Conservation (phyloP, 108 stramenopile species). For the Aurantiochytrium sp. region DNA sequence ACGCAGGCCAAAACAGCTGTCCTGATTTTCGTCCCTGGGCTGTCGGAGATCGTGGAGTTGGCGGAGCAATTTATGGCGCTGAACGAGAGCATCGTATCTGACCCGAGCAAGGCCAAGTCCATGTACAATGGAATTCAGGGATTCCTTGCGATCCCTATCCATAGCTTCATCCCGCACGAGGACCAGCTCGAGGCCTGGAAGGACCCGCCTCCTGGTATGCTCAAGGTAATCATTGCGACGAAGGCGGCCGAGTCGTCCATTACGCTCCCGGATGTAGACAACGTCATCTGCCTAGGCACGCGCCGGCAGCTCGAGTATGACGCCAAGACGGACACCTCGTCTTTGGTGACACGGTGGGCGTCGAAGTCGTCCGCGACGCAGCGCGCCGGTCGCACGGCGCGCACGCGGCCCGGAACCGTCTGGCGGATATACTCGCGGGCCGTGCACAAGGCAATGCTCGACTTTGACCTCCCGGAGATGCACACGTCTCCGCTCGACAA, state of each 20-base stretch:
- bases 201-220: neutral
- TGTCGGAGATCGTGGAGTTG: neutral
- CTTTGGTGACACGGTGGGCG: neutral
- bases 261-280: neutral
- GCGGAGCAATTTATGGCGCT: neutral
- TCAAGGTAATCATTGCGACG: neutral
- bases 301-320: neutral
- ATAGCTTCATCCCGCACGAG: neutral
- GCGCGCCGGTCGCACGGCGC: slow-evolving; percentile 23
- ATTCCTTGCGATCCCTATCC: neutral
- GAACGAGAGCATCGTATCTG: neutral
- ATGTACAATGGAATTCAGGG: neutral
- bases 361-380: slow-evolving; percentile 26
- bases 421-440: slow-evolving; percentile 25
- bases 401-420: neutral
- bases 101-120: neutral
- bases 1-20: neutral
- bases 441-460: neutral
- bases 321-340: neutral
- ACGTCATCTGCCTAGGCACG: neutral
- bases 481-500: neutral
- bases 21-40: neutral
- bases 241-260: neutral
- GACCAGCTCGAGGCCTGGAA: neutral
- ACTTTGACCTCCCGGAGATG: neutral